Conservation (phyloP, 306 rosid genomes). For the Trifolium subterraneum region DNA sequence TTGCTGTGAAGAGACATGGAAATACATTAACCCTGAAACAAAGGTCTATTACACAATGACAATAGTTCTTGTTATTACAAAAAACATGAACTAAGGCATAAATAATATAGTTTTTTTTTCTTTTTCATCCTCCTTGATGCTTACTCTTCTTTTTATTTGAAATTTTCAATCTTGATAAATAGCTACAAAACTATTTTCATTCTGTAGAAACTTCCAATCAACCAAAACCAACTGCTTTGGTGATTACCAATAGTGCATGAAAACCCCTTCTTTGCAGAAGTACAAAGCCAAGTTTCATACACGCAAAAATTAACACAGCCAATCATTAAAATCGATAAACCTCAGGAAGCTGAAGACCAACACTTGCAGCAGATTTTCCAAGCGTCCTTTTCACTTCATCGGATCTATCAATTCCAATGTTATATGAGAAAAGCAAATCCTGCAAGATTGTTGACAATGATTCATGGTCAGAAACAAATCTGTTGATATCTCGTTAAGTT, state of each 20-base stretch:
- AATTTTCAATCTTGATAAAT: constrained; percentile 1
- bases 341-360: constrained; percentile 90
- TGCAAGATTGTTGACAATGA: constrained; percentile 49
- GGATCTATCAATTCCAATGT: constrained; percentile 87
- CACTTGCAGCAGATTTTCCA: constrained; percentile 92
- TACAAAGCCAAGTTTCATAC: constrained; percentile 9
- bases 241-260: constrained; percentile 17
- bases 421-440: constrained; percentile 88
- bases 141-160: constrained; percentile 24
- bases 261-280: constrained; percentile 13
- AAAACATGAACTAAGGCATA: constrained; percentile 17
- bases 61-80: constrained; percentile 6
- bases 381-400: constrained; percentile 78
- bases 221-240: constrained; percentile 21
- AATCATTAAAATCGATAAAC: constrained; percentile 63
- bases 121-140: constrained; percentile 11
- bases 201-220: constrained; percentile 27
- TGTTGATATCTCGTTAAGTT: constrained; percentile 25
- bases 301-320: constrained; percentile 1
- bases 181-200: constrained; percentile 11
- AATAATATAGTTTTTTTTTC: background rate
- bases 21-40: background rate
- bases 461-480: constrained; percentile 23
- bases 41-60: constrained; percentile 6
- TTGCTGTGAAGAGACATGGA: background rate